A percentile compares a stretch with the other conserved stretches of the same genome.
phyloP scores from a whole-genome alignment of 208 protist species.

The Trypanosoma boissoni region DNA sequence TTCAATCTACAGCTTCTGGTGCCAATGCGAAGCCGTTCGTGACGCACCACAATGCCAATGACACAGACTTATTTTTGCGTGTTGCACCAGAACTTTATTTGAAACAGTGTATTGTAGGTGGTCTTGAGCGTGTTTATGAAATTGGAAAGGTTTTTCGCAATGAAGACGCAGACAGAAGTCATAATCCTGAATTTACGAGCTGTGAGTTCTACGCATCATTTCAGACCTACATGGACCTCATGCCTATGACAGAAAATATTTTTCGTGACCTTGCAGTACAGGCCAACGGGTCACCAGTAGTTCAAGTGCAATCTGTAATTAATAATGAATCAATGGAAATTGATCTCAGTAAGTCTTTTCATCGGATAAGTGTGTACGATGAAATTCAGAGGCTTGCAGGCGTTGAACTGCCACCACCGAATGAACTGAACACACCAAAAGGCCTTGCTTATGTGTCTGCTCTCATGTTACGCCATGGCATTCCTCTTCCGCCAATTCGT shows the following conservation, averaged over 20 bases:
- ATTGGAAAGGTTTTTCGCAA: conserved; percentile 94
- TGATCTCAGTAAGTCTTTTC: conserved; percentile 86
- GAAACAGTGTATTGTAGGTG: conserved; percentile 94
- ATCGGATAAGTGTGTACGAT: conserved; percentile 84
- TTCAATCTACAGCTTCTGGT: conserved; percentile 85
- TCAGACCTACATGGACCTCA: conserved; percentile 93
- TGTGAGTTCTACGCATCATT: conserved; percentile 94
- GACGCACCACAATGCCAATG: conserved; percentile 90
- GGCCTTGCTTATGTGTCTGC: conserved; percentile 80
- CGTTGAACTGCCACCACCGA: conserved; percentile 68
- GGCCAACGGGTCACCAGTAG: conserved; percentile 44
- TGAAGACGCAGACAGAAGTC: conserved; percentile 92
- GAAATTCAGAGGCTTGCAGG: conserved; percentile 73
- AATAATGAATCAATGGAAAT: conserved; percentile 43
- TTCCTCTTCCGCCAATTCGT: conserved; percentile 73
- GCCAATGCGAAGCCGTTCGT: conserved; percentile 92
- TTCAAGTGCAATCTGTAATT: conserved; percentile 34
- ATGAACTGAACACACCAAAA: conserved; percentile 72
- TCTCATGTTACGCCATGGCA: conserved; percentile 81
- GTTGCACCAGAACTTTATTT: conserved; percentile 94
- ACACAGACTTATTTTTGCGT: conserved; percentile 76
- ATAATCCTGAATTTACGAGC: conserved; percentile 96
- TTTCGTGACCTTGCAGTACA: conserved; percentile 62
- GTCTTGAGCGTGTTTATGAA: conserved; percentile 94
- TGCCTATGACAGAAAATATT: conserved; percentile 92